phyloP scores from a whole-genome alignment of 352 stramenopile genomes.

The Globisporangium takayamanum region DNA sequence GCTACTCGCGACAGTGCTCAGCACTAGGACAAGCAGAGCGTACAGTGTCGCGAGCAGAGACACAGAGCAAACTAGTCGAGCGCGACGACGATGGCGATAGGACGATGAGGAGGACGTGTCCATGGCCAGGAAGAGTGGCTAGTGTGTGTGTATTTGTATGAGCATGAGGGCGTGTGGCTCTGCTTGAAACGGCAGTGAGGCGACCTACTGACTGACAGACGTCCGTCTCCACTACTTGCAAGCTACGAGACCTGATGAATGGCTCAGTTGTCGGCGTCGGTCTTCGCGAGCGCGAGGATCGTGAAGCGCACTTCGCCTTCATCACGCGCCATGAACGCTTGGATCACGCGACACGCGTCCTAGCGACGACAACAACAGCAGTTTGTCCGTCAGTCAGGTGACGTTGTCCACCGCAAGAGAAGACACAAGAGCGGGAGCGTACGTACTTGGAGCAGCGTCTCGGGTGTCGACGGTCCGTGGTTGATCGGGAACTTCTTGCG shows the following conservation, averaged over 20 bases:
- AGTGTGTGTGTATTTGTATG: too few species aligned
- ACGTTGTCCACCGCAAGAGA: neutral
- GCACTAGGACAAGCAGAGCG: too few species aligned
- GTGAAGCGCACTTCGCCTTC: conserved; percentile 93
- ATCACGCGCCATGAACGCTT: conserved; percentile 93
- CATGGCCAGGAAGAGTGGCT: too few species aligned
- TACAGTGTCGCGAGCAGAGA: too few species aligned
- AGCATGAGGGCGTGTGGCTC: too few species aligned
- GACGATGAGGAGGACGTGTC: too few species aligned
- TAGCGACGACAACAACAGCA: conserved; percentile 13
- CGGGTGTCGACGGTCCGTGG: conserved; percentile 83
- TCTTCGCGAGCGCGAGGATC: conserved; percentile 89
- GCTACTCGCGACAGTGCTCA: neutral
- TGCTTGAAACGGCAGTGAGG: neutral
- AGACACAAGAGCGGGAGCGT: neutral
- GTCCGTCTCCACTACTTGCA: neutral
- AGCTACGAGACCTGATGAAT: neutral
- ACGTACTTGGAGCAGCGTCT: conserved; percentile 77
- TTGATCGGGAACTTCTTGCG: conserved; percentile 93
- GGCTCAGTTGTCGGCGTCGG: conserved; percentile 17
- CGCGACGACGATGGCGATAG: too few species aligned
- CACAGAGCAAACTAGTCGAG: too few species aligned
- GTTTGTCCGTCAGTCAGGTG: neutral
- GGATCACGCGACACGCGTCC: conserved; percentile 88
- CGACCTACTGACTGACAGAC: neutral